Base-by-base conservation (phyloP, 768 basidiomycete species). In the Podaxis pistillaris region DNA sequence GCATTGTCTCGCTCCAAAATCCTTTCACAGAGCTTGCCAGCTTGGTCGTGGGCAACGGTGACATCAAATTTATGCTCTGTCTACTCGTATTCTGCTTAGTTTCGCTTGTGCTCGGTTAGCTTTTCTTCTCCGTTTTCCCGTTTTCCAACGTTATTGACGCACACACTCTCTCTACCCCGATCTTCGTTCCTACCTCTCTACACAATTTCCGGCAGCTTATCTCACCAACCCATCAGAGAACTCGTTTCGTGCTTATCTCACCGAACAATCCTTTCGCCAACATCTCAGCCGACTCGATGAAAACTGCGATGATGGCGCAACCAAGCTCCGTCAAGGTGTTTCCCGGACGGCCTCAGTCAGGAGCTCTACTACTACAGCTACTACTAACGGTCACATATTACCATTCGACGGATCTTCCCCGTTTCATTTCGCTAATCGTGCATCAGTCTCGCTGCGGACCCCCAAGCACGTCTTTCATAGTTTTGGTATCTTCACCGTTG, bases 181-280 rank as follows among this genome's bases (percentile, higher is more conserved):
- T 62, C 57, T 41, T 56, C 46, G 52, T 33, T 62, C 59, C 37
- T 52, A 41, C 63, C 52, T 63, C 52, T 63, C 44, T 58, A 44
- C 26, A 60, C 60, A 62, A 64, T 47, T 64, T 56, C 57, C 52
- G 55, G 51, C 78, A 98, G 96, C 96, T 53, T 94, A 94, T 79
- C 85, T 96, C 72, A 93, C 94, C 37, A 98, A 98, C 75, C 96
- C 96, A 24, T 87, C 90, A 60, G 95, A 98, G 75, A 88, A 88
- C 52, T 94, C 94, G 6, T 98, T 99, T 76, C 88, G 96, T 57
- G 82, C 94, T 19, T 96, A 93, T 77, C 88, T 98, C 67, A 98
- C 96, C n/a, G 95, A 97, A 71, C 92, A 93, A 71, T 96, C 94
- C 26, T 98, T 99, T 74, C 92, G 96, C 57, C 91, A 93, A 60